Base-by-base conservation (phyloP, 2,329 filamentous ascomycete species). In the Colletotrichum phormii region DNA sequence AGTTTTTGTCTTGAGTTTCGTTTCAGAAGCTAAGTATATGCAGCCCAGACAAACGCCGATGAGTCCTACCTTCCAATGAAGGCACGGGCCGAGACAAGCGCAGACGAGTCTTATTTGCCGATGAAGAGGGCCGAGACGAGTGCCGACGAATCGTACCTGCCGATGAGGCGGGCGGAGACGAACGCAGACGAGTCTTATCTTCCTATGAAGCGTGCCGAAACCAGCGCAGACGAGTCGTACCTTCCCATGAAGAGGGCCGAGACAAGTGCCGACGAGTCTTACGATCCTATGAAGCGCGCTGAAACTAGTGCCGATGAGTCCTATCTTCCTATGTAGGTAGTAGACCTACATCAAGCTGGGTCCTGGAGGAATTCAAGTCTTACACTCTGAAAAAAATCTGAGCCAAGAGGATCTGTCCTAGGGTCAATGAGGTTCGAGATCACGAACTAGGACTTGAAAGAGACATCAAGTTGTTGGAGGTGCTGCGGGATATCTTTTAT, bases 41-140 rank as follows among this genome's bases (percentile, higher is more conserved):
- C 4, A 29, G 66, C 59, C 12, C 65, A 70, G 13, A 60, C 53
- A 18, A 70, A 31, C 11, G 67, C 67, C 6, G 71, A 73, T 11
- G 71, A 73, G 13, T 71, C 71, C 22, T 73, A 73, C 26, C 53
- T 71, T 5, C 71, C 71, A 5, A 73, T 73, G 71, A 59, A 49
- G 18, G 49, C 26, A 33, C 59, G 70, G 8, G 53, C 59, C 3
- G 66, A 72, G 22, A 61, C 55, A 1, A 72, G 60, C 6, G 70
- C 70, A 8, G 70, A 72, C 7, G 70, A 72, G 29, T 72, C 70
- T 6, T 72, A 72, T 15, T 22, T 54, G 7, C 69, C 69, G 0
- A 72, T 69, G 69, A 69, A 61, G 51, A 51, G 70, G 1, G 58
- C 37, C 5, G 59, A 72, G 24, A 59, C 59, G 1, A 72, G 65